Evolutionary conservation across 768 basidiomycete species (phyloP).

Genomic region (Suillus placidus): DNA sequence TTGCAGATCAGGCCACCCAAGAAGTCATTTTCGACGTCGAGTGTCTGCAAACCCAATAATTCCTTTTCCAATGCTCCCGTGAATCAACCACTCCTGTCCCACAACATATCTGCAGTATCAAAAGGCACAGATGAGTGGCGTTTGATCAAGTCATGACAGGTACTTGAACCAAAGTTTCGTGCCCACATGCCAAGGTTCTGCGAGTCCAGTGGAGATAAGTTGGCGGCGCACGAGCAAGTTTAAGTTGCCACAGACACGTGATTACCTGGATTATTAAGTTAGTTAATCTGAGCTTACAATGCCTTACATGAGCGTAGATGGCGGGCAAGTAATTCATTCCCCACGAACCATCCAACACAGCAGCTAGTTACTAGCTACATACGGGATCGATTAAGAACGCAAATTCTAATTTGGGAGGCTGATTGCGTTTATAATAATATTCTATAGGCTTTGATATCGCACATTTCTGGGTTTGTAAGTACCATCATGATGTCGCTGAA

Average conservation of each 20-base stretch:
- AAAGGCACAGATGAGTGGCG: not conserved
- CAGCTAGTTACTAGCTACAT: no score
- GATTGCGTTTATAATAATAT: no score
- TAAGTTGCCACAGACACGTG: not conserved
- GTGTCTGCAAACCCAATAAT: not conserved
- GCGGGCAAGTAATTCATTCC: no score
- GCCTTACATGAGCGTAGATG: no score
- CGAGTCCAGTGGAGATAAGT: not conserved
- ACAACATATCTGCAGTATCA: not conserved
- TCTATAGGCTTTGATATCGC: not conserved
- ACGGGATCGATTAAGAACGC: no score
- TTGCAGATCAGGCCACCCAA: not conserved
- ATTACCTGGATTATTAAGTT: not conserved
- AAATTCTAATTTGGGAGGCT: no score
- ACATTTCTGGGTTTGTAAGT: not conserved
- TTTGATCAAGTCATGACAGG: not conserved
- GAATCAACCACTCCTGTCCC: not conserved
- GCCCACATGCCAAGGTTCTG: not conserved
- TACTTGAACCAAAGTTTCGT: not conserved
- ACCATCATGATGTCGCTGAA: not conserved
- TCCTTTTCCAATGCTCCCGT: not conserved
- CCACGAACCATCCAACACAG: no score
- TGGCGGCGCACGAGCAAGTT: not conserved
- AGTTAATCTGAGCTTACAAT: not conserved
- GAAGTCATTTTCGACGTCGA: not conserved